These are phyloP conservation scores for Viridothelium virens DNA, from an alignment of 495 filamentous ascomycete species.

Conservation along the genomic window DNA sequence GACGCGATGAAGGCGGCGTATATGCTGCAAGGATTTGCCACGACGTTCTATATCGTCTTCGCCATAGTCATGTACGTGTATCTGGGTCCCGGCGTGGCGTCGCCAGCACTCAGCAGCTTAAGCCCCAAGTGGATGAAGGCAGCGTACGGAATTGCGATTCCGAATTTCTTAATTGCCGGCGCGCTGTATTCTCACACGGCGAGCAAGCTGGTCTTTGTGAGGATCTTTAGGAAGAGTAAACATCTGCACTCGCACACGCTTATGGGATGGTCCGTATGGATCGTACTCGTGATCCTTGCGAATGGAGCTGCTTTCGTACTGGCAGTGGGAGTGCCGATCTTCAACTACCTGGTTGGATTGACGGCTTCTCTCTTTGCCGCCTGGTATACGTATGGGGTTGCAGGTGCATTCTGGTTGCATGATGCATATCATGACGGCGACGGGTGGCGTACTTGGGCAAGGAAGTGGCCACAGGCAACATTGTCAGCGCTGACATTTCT, in stretches of 20 bases:
- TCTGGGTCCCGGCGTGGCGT: slow-evolving; percentile 43
- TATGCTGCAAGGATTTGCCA: slow-evolving; percentile 41
- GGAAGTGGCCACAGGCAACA: slow-evolving; percentile 26
- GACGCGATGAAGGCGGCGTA: slow-evolving; percentile 49
- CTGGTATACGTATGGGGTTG: slow-evolving; percentile 33
- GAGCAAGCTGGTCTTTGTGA: slow-evolving; percentile 44
- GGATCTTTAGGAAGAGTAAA: slow-evolving; percentile 40
- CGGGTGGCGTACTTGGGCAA: slow-evolving; percentile 26
- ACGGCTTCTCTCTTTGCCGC: slow-evolving; percentile 39
- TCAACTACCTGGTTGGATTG: slow-evolving; percentile 46
- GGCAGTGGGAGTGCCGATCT: slow-evolving; percentile 47
- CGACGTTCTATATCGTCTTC: slow-evolving; percentile 47
- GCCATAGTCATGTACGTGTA: slow-evolving; percentile 46
- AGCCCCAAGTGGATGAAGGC: slow-evolving; percentile 43
- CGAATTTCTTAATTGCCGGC: slow-evolving; percentile 45
- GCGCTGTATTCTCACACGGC: slow-evolving; percentile 47
- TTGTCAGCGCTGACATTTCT: slow-evolving; percentile 25
- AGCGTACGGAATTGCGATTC: slow-evolving; percentile 42
- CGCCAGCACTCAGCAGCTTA: slow-evolving; percentile 47
- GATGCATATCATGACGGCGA: slow-evolving; percentile 31
- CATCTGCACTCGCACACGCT: slow-evolving; percentile 46
- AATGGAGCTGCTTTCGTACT: slow-evolving; percentile 44
- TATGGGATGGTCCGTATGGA: slow-evolving; percentile 46
- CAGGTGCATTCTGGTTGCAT: slow-evolving; percentile 33
- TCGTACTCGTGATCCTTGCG: slow-evolving; percentile 38